These are phyloP conservation scores for Fusarium tricinctum DNA, from an alignment of 2,329 filamentous ascomycete species.

Conservation along the genomic window DNA sequence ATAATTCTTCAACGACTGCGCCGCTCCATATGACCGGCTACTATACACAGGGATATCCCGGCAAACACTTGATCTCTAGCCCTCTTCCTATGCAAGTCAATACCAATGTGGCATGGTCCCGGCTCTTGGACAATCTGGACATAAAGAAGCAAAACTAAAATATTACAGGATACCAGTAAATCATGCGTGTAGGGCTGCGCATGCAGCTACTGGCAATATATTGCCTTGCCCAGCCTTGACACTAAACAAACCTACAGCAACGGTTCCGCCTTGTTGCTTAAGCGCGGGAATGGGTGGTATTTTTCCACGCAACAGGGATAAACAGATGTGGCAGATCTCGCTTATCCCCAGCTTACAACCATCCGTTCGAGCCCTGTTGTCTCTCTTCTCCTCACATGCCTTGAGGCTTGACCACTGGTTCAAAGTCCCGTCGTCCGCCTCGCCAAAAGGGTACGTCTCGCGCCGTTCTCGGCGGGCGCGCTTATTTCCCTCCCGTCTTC, in stretches of 20 bases:
- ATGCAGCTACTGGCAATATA: not conserved
- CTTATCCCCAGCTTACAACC: constrained; percentile 8
- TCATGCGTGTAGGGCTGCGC: not conserved
- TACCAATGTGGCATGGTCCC: constrained; percentile 19
- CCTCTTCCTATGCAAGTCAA: constrained; percentile 1
- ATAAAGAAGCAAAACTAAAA: constrained; percentile 1
- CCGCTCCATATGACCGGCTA: not conserved
- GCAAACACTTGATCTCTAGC: not conserved
- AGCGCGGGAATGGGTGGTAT: constrained; percentile 11
- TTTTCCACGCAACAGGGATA: constrained; percentile 12
- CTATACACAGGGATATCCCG: not conserved
- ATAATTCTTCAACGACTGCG: not conserved
- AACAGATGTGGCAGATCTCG: constrained; percentile 13
- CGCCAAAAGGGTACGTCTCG: constrained; percentile 26
- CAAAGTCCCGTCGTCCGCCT: constrained; percentile 9
- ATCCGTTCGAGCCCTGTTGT: constrained; percentile 2
- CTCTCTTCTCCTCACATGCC: constrained; percentile 19
- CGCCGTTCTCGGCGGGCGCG: constrained; percentile 24
- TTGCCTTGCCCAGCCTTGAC: not conserved
- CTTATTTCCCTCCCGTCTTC: constrained; percentile 23
- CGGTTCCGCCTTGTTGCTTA: constrained; percentile 30
- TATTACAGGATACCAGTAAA: not conserved
- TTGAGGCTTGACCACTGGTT: constrained; percentile 7
- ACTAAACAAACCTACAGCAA: not conserved
- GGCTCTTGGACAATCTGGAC: constrained; percentile 5